These are phyloP conservation scores for Silene conica DNA, from an alignment of 148 eudicot species.

Conservation along the genomic window DNA sequence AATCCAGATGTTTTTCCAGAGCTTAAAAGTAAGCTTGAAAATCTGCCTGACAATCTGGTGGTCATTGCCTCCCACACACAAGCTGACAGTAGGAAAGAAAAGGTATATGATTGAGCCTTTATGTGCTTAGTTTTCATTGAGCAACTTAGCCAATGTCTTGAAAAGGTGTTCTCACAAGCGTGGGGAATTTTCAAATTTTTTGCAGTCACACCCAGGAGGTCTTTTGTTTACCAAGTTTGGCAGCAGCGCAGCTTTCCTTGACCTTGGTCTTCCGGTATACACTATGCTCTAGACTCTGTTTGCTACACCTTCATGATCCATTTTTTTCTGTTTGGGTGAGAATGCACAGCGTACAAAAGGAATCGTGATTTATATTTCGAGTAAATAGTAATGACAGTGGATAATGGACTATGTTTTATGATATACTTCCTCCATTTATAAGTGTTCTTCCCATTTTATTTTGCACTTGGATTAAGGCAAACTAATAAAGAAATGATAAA, in stretches of 20 bases:
- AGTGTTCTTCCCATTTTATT: too few relatives aligned
- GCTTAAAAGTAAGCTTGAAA: slow-evolving; percentile 67
- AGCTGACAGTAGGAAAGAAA: slow-evolving; percentile 76
- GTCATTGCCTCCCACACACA: slow-evolving; percentile 86
- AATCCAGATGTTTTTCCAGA: slow-evolving; percentile 59
- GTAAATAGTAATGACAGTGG: too few relatives aligned
- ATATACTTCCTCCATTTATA: too few relatives aligned
- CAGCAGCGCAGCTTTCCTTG: slow-evolving; percentile 76
- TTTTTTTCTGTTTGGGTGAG: background rate
- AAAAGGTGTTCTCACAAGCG: slow-evolving; percentile 15
- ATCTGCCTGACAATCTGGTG: slow-evolving; percentile 62
- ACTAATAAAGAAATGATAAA: too few relatives aligned
- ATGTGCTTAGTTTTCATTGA: background rate
- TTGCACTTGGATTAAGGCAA: too few relatives aligned
- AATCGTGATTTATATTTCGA: too few relatives aligned
- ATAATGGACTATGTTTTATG: too few relatives aligned
- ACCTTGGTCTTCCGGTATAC: slow-evolving; percentile 84
- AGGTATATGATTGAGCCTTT: slow-evolving; percentile 37
- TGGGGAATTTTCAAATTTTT: background rate
- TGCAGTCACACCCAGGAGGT: slow-evolving; percentile 80
- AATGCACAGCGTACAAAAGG: too few relatives aligned
- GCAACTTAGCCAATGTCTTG: background rate
- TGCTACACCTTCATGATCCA: background rate
- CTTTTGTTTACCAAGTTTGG: slow-evolving; percentile 81
- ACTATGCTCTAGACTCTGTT: background rate